Evolutionary conservation across 306 rosid species (phyloP), one percentile per base, ranked within the genome.

Genomic region (Potentilla sterilis): DNA sequence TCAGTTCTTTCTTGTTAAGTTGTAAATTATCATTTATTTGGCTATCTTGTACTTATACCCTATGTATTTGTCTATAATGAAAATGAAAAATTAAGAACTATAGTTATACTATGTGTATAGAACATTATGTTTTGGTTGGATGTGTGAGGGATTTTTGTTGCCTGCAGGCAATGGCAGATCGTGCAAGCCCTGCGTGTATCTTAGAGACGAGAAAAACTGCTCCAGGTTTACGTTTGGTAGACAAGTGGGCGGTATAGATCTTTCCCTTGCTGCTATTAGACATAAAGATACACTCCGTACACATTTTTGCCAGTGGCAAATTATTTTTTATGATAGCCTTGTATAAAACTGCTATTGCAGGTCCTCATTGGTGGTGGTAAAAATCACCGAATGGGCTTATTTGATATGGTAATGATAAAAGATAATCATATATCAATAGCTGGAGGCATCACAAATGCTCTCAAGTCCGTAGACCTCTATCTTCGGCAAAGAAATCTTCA

Each of bases 121-220:
- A 32, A 24, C 37, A 35, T 71, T 22, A 6, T 24, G 28, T 19
- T 57, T 24, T 54, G 15, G 12, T 21, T 54, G 19, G 16, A 70
- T 49, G 16, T 61, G 69, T 40, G 70, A 41, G 58, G 74, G 57
- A 73, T 74, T 14, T 46, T 64, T 79, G 72, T 75, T 86, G 14
- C 74, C 59, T 58, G 81, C 78, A 92, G 96, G 89, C 83, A 88
- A 95, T 90, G 97, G 96, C 93, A 51, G 88, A 84, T 84, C 93
- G 91, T 81, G 98, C 98, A 21, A 40, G 42, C 81, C 97, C 96
- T 75, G 97, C 98, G 6, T 73, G 84, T 78, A 78, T 92, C 1
- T 77, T 89, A 85, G 97, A 95, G 85, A 95, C 97, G 4, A 86
- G 98, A 73, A 95, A 95, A 89, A 92, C 97, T 77, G 97, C 96